Percentiles rank a stretch among this genome's conserved stretches.
Conservation (phyloP, 2,329 filamentous ascomycete genomes). For the Hortaea sp. region DNA sequence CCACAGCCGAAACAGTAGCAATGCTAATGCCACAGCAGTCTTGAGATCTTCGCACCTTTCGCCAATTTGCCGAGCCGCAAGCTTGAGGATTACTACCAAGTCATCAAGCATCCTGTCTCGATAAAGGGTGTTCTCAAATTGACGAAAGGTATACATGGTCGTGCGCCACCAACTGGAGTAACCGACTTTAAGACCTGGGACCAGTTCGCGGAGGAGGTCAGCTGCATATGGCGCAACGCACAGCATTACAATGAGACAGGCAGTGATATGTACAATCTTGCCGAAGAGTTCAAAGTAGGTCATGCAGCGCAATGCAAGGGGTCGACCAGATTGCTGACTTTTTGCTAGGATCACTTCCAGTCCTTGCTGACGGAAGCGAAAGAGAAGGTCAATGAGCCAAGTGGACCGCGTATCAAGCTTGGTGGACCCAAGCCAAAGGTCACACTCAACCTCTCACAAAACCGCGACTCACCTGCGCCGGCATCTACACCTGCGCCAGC, state of each 20-base stretch:
- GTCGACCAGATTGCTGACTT: conserved; percentile 5
- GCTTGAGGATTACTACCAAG: conserved; percentile 75
- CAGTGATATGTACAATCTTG: conserved; percentile 70
- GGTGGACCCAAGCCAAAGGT: conserved; percentile 36
- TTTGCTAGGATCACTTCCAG: conserved; percentile 54
- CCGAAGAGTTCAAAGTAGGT: conserved; percentile 66
- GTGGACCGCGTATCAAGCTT: conserved; percentile 69
- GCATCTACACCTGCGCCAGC: conserved; percentile 7
- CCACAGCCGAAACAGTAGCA: background rate
- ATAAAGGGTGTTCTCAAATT: conserved; percentile 68
- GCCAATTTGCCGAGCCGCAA: conserved; percentile 65
- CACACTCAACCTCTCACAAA: conserved; percentile 27
- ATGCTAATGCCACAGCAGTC: conserved; percentile 37
- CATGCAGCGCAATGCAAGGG: background rate
- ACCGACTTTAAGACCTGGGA: conserved; percentile 76
- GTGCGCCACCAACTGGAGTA: conserved; percentile 47
- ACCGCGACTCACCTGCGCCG: conserved; percentile 27
- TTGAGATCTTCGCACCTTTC: conserved; percentile 65
- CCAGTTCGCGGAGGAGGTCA: conserved; percentile 68
- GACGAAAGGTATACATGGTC: conserved; percentile 61
- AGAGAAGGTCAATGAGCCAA: conserved; percentile 59
- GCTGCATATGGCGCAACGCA: conserved; percentile 78
- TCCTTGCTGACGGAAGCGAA: conserved; percentile 62
- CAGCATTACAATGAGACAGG: conserved; percentile 86
- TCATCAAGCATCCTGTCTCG: conserved; percentile 73